Evolutionary conservation across 1,139 yeast genomes (phyloP), one percentile per base, ranked within the genome.

Genomic region (Taphrina sp.): DNA sequence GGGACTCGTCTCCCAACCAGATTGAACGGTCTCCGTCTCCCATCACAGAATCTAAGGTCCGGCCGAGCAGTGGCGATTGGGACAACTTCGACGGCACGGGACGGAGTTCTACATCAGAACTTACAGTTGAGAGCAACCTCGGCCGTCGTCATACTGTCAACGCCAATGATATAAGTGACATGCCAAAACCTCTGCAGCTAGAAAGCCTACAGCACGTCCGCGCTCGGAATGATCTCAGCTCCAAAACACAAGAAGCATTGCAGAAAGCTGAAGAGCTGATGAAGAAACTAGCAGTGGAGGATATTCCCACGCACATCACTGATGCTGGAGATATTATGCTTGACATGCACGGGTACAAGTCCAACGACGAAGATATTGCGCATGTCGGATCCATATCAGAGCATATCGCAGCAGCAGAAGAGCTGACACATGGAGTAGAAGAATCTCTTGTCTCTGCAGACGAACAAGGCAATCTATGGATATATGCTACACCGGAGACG

Each of bases 331-430:
- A 90, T 66, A 77, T 94, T 65, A 80, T 90, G 45, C 73, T 94
- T 49, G 99, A 94, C 71, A 87, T 92, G 83, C 95, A 89, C 64
- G 99, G 99, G 23, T 94, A 94, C 71, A 92, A 90, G 70, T 38
- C 46, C 3, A 41, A 49, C 19, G 54, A 49, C 5, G 54, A 49
- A 12, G 54, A 49, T 17, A 14, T 49, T 23, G 39, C 45, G 5
- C 46, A 49, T 14, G 22, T 49, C 24, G 86, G 95, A 31, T 87
- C 84, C 63, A 83, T 85, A 34, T 80, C 82, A 62, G 87, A 84
- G 66, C 71, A 71, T 43, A 65, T 70, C 36, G 64, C 67, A 44
- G 71, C 75, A 3, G 76, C 73, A 53, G 92, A 87, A 62, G 89
- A 83, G 63, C 73, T 83, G 62, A 85, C 84, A 3, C 68, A 70